Evolutionary conservation across 257 asterid species (phyloP).

Genomic region (Solanum sejunctum): DNA sequence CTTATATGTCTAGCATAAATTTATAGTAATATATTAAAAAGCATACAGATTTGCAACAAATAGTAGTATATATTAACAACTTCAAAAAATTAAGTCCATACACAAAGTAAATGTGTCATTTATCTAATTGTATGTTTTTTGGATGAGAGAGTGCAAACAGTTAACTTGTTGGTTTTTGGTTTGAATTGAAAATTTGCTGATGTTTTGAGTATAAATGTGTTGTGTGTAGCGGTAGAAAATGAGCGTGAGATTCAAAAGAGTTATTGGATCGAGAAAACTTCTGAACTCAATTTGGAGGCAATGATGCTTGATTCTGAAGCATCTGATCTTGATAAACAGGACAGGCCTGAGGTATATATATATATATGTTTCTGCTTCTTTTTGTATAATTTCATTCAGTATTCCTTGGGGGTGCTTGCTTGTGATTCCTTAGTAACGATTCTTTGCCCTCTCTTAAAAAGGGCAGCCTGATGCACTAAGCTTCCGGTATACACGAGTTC

Average conservation of each 20-base stretch:
- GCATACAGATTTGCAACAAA: too few species aligned
- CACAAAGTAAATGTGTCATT: not conserved
- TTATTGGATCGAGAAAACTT: constrained; percentile 86
- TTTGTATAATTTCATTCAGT: not conserved
- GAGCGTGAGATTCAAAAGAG: constrained; percentile 87
- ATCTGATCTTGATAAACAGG: constrained; percentile 90
- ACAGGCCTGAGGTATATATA: constrained; percentile 67
- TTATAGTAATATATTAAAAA: too few species aligned
- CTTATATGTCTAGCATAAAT: too few species aligned
- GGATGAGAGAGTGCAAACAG: not conserved
- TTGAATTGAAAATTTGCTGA: not conserved
- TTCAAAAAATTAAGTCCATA: too few species aligned
- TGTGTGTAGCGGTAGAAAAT: constrained; percentile 21
- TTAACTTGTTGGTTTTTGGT: not conserved
- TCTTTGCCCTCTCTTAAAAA: not conserved
- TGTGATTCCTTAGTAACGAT: not conserved
- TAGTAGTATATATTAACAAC: too few species aligned
- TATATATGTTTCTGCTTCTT: not conserved
- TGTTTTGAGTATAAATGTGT: not conserved
- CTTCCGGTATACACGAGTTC: not conserved
- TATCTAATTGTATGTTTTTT: not conserved
- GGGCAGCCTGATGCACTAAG: not conserved
- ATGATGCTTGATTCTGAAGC: constrained; percentile 96
- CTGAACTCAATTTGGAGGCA: constrained; percentile 55
- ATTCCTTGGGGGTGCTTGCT: not conserved